Conservation (phyloP, 768 basidiomycete genomes). For the Punctularia strigosozonata region DNA sequence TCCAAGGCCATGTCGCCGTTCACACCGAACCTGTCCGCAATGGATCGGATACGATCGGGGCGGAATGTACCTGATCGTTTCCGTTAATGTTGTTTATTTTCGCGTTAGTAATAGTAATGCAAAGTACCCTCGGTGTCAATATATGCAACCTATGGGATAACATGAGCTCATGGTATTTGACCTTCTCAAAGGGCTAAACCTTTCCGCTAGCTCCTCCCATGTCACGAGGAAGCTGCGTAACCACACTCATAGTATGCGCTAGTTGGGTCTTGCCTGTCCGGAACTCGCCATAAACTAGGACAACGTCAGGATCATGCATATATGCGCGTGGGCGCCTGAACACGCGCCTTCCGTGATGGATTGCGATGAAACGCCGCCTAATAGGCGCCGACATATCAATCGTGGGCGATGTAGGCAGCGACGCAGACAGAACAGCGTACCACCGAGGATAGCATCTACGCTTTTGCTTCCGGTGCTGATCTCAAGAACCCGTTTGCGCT, state of each 20-base stretch:
- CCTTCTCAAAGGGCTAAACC: constrained; percentile 23
- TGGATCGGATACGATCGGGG: constrained; percentile 82
- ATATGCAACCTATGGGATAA: constrained; percentile 58
- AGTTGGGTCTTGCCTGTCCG: constrained; percentile 94
- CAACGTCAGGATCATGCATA: constrained; percentile 1
- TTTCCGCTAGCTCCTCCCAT: constrained; percentile 88
- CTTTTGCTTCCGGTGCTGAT: constrained; percentile 92
- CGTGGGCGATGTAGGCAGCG: background rate
- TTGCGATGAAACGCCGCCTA: constrained; percentile 85
- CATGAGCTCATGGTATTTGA: background rate
- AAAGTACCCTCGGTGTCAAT: constrained; percentile 73
- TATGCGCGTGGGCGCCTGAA: background rate
- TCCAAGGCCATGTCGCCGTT: constrained; percentile 78
- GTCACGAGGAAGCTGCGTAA: constrained; percentile 80
- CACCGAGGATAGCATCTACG: constrained; percentile 82
- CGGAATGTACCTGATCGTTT: constrained; percentile 71
- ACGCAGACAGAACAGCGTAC: constrained; percentile 25
- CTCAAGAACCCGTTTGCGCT: constrained; percentile 62
- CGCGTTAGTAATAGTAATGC: background rate
- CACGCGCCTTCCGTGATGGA: constrained; percentile 78
- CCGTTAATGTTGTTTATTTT: background rate
- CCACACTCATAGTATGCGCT: constrained; percentile 89
- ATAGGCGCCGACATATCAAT: background rate
- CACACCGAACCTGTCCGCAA: constrained; percentile 92
- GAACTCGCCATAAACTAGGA: constrained; percentile 86